Percentiles rank a stretch among this genome's conserved stretches.
Evolutionary conservation across 2,329 filamentous ascomycete genomes (phyloP).

Genomic region (Pyrenochaeta sp.): DNA sequence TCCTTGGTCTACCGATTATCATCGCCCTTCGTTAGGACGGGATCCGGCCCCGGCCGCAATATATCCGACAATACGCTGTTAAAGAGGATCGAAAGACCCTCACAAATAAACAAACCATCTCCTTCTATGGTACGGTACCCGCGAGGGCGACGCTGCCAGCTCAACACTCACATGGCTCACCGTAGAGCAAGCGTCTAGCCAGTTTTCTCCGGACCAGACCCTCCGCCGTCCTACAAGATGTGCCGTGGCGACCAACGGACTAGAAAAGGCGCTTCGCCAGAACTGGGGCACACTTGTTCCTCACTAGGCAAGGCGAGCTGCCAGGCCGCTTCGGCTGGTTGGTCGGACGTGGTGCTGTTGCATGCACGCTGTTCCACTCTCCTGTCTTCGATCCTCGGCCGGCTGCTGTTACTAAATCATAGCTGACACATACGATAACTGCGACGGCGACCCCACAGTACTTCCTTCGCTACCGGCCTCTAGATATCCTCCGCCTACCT

Average conservation of each 20-base stretch:
- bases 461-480: not conserved
- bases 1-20: not conserved
- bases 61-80: too few relatives aligned
- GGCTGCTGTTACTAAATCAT: conserved; percentile 21
- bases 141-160: not conserved
- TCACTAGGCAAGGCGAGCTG: conserved; percentile 24
- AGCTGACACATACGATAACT: conserved; percentile 24
- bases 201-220: conserved; percentile 8
- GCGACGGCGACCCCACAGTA: conserved; percentile 9
- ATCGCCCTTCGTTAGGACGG: not conserved
- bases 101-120: not conserved
- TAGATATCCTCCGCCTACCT: too few relatives aligned
- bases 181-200: conserved; percentile 7
- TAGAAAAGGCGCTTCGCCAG: conserved; percentile 22
- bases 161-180: not conserved
- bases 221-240: conserved; percentile 9
- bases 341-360: conserved; percentile 16
- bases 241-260: conserved; percentile 10
- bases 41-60: not conserved
- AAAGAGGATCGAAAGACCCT: too few relatives aligned
- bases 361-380: conserved; percentile 27
- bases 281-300: conserved; percentile 23
- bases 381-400: conserved; percentile 22
- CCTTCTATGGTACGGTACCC: not conserved
- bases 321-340: conserved; percentile 27